Base-by-base conservation (phyloP, 495 filamentous ascomycete genomes). In the Neurospora tetraspora region DNA sequence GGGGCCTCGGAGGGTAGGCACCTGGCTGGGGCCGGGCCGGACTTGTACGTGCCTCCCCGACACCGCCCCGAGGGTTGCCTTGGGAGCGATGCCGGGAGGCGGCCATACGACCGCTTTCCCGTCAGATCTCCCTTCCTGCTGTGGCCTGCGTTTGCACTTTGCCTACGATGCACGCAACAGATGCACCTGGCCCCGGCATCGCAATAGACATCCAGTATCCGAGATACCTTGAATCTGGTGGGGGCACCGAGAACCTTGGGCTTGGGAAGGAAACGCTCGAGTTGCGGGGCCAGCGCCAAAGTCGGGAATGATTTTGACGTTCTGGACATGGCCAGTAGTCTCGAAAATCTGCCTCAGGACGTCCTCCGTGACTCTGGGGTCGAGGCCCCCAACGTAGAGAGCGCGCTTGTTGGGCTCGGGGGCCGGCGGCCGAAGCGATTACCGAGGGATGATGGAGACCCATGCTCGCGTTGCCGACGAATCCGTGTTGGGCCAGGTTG, bases 351-450 rank as follows among this genome's bases (percentile, higher is more conserved):
- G 96, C 77, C 94, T 92, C 76, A 99, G 82, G 40, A 98, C 93
- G 79, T 98, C 96, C 79, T 99, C 96, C 39, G 96, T 98, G 61
- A 98, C 96, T 69, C 96, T 88, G 40, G 94, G 93, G 80, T 99
- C 96, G 74, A 99, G 85, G 68, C 96, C 96, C 39, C 96, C 96
- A 65, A 99, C 94, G 76, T 99, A 99, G 65, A 99, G 85, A 53
- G 96, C 96, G 76, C 96, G 88, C 88, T 99, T 99, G 86, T 99
- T 99, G 59, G 96, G 96, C 83, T 99, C 96, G 69, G 96, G 96
- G 20, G 96, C 96, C 96, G 94, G 77, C 96, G 93, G 68, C 93
- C 91, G 76, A 91, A 95, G 69, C 31, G 4, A 34, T 34, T 34
- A 34, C 47, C 20, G 10, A 1, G 20, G 47, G 20, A 27, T 23